A percentile compares a stretch with the other conserved stretches of the same genome.
Conservation (phyloP, 495 filamentous ascomycete species). For the Lepidopterella palustris region DNA sequence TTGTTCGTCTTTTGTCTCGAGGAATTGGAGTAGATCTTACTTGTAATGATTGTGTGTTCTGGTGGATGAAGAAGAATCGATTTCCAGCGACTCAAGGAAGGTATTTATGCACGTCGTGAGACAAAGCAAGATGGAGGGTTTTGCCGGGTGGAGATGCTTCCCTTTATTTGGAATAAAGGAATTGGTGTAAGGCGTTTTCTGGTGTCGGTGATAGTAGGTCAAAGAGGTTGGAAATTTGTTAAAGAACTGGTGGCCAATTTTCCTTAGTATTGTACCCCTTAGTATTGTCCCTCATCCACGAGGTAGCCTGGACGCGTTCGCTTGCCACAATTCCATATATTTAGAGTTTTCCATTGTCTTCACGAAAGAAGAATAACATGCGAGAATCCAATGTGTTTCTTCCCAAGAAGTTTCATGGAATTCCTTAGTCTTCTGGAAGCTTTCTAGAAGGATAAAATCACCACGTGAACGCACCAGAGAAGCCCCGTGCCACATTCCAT, state of each 20-base stretch:
- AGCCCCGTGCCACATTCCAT: too few species aligned
- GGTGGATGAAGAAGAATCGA: not conserved
- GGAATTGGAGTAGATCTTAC: not conserved
- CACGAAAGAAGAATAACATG: not conserved
- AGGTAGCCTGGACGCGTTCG: not conserved
- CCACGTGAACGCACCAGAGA: too few species aligned
- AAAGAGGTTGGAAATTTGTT: not conserved
- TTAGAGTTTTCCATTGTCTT: not conserved
- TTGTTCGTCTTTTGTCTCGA: not conserved
- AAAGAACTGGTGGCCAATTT: not conserved
- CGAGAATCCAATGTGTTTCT: not conserved
- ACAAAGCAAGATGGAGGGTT: not conserved
- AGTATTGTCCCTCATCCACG: not conserved
- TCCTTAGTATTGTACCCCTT: slow-evolving; percentile 2
- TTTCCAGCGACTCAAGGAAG: not conserved
- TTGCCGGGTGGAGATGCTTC: not conserved
- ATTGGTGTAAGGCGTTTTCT: not conserved
- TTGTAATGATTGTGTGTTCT: slow-evolving; percentile 4
- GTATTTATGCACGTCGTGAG: not conserved
- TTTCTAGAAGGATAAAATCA: not conserved
- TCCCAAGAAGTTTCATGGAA: not conserved
- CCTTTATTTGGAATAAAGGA: not conserved
- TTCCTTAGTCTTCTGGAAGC: not conserved
- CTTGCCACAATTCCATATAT: not conserved
- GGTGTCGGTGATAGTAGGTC: not conserved